Evolutionary conservation across 192 early-diverging fungal genomes (phyloP), one percentile per base, ranked within the genome.

Genomic region (Coemansia sp.): DNA sequence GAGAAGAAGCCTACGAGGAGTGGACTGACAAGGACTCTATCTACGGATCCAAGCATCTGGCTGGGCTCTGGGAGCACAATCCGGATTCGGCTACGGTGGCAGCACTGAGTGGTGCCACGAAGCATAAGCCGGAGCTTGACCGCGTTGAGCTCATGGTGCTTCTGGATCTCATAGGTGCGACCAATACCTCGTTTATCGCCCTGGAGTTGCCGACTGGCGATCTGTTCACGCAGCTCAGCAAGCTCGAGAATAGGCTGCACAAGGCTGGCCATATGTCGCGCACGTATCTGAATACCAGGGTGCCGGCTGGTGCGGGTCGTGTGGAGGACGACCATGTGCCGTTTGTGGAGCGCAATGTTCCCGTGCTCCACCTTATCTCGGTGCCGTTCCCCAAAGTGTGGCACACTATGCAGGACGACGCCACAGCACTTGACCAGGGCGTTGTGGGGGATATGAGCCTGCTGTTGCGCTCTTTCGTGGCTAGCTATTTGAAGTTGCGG

Each of bases 291-390:
- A 68, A 78, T 38, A 74, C 69, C 3, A 36, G 22, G 5, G 34
- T 70, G 34, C 68, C 62, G 5, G 60, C 73, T 24, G 82, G 75
- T 40, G 72, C 69, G 40, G 78, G 73, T 12, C 62, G 75, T 6
- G 79, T 97, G 29, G 87, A 90, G 27, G 97, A 98, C 70, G 97
- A 98, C 74, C 95, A 98, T 74, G 41, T 88, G 4, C 97, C 97
- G 16, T 98, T 98, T 83, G 39, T 93, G 39, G 33, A 87, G 20
- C 84, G 88, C 22, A 90, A 94, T 11, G 91, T 97, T 0, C 92
- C 94, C 3, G 87, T 95, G 50, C 84, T 97, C 20, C 97, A 98
- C 73, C 64, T 94, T 33, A 98, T 98, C 62, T 87, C 96, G 6
- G 66, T 73, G 20, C 92, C 92, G 16, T 98, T 98, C 78, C 96